Conservation (phyloP, 2,329 filamentous ascomycete genomes). For the Claviceps sorghi region DNA sequence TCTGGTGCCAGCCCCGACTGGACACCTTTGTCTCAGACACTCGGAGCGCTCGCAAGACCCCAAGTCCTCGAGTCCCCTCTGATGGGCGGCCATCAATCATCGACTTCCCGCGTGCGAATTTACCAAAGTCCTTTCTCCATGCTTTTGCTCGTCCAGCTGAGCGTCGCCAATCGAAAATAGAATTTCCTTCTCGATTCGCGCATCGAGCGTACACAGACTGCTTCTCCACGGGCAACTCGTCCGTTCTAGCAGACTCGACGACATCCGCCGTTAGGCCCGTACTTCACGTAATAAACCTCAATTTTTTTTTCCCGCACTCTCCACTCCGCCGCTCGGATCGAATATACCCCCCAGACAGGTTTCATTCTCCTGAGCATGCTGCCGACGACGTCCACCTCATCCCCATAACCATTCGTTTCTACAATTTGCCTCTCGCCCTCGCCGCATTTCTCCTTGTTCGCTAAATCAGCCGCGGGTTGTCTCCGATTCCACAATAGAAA, state of each 20-base stretch:
- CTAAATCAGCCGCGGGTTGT: neutral
- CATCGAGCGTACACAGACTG: neutral
- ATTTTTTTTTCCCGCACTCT: conserved; percentile 1
- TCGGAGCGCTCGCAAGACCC: too few relatives aligned
- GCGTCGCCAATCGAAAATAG: neutral
- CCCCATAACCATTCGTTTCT: neutral
- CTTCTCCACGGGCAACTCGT: neutral
- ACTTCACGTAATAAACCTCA: neutral
- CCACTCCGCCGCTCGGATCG: neutral
- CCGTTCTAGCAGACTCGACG: conserved; percentile 1
- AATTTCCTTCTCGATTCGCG: neutral
- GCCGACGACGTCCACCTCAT: neutral
- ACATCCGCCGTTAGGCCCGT: conserved; percentile 1
- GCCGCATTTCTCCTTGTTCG: neutral
- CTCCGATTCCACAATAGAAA: neutral
- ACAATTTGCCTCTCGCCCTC: neutral
- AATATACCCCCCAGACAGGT: neutral
- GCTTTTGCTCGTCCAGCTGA: neutral
- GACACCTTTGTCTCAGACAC: neutral
- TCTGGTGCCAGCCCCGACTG: neutral
- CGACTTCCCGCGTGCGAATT: neutral
- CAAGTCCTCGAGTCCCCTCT: neutral
- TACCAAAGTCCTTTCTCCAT: neutral
- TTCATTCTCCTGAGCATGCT: neutral
- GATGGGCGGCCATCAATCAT: neutral